Base-by-base conservation (phyloP, 768 basidiomycete genomes). In the Mycena galopus region DNA sequence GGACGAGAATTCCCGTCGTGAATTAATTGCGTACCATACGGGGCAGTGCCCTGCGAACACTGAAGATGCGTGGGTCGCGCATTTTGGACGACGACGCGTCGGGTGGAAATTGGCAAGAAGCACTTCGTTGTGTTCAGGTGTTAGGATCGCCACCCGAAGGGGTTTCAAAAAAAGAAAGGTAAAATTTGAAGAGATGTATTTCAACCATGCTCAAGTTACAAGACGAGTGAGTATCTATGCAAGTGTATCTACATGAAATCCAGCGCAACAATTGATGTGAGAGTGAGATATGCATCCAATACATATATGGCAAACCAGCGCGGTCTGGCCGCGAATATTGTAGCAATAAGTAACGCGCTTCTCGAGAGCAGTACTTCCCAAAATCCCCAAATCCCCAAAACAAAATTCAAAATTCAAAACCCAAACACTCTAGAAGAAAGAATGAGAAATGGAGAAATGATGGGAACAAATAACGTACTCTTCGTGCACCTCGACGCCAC, bases 1-100 rank as follows among this genome's bases (percentile, higher is more conserved):
- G 63, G 58, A 35, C 35, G 39, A 51, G 51, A 17, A 19, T 32
- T 32, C 25, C 51, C 63, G 16, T 27, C 14, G 21, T 61, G 6
- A 30, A 23, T 55, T 11, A 23, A 39, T 61, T 25, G 75, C 87
- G 32, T 67, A 94, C 94, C 94, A 95, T 95, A 53, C 94, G 92
- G 78, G 94, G 94, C 69, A 95, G 84, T n/a, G 89, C 90, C 82
- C 88, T 82, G 75, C 81, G 75, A 58, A 83, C 79, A 35, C 75
- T 82, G 76, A 82, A 83, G 55, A 86, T 58, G 23, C 82, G 81
- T 65, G 72, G 74, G 65, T 86, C 84, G 60, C 85, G 82, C 86
- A 87, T 87, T 11, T 16, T 53, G 50, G 37, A 17, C 11, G 8
- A 21, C n/a, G 60, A 68, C 65, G 70, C 59, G 63, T 50, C 42